Evolutionary conservation across 345 rosid species (phyloP), one percentile per base, ranked within the genome.

Genomic region (Kandelia obovata): DNA sequence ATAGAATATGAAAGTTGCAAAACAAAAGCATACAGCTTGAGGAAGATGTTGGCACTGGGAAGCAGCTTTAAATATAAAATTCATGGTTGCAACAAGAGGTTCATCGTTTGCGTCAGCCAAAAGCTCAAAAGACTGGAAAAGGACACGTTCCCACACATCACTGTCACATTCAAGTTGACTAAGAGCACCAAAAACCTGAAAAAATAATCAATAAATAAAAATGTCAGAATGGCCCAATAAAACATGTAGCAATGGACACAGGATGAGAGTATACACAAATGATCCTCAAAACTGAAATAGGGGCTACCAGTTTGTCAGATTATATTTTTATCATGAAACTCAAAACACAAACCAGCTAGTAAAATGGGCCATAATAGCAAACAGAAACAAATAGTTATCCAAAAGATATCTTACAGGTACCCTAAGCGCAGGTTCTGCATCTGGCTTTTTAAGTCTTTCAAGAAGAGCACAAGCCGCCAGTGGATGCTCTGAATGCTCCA

Each of bases 401-500:
- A 65, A 83, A 65, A 57, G 58, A 51, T 53, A 86, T 75, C 98
- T 86, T 86, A 96, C 99, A 67, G 99, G 89, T 71, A 85, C 76
- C 71, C 83, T 81, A 70, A 92, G 61, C 11, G 89, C 83, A 78
- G 97, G 90, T 75, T 92, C 97, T 13, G 91, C 98, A 77, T 92
- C 92, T 61, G 97, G 86, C 82, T 83, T 85, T 70, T 83, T 90
- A 79, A 96, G 92, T 57, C 96, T 86, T 69, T 88, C 92, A 74
- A 96, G 85, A 77, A 96, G 99, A 19, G 87, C 85, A 85, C 68
- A 85, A 26, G 99, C 99, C 47, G 97, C 99, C 75, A 86, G 70
- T 52, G 97, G 88, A 67, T 96, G 98, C 86, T 96, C 99, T 19
- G 97, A 82, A 71, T 84, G 96, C 81, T 92, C 99, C 65, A 96